Percentiles rank a stretch among this genome's conserved stretches.
These are phyloP conservation scores for Moesziomyces sp. DNA, from an alignment of 1,284 basidiomycete species.

Conservation along the genomic window DNA sequence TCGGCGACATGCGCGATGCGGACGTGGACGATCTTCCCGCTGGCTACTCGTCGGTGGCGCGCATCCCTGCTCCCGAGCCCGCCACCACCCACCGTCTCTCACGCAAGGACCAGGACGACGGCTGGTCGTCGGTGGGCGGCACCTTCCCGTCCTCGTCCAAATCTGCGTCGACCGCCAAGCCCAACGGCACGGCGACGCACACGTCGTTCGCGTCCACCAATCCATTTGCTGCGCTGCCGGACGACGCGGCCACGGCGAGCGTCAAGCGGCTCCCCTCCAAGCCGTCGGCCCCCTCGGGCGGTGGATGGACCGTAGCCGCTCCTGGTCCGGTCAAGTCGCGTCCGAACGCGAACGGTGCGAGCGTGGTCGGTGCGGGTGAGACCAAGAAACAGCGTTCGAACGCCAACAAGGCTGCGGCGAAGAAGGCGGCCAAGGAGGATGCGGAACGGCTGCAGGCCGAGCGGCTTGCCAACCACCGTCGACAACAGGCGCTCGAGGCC, in stretches of 20 bases:
- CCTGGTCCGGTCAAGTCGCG: slow-evolving; percentile 6
- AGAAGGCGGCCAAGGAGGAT: slow-evolving; percentile 54
- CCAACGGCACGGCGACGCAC: slow-evolving; percentile 9
- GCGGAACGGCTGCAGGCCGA: slow-evolving; percentile 53
- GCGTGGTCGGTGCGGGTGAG: slow-evolving; percentile 2
- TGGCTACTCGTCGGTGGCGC: slow-evolving; percentile 27
- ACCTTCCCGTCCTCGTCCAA: slow-evolving; percentile 11
- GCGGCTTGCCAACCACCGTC: slow-evolving; percentile 48
- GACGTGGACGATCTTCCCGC: slow-evolving; percentile 35
- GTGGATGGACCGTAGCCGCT: slow-evolving; percentile 21
- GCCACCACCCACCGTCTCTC: slow-evolving; percentile 18
- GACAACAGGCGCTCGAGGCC: slow-evolving; percentile 39
- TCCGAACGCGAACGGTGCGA: neutral
- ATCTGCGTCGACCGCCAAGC: slow-evolving; percentile 3
- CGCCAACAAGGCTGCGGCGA: slow-evolving; percentile 52
- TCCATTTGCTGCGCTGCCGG: slow-evolving; percentile 49
- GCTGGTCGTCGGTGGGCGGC: slow-evolving; percentile 45
- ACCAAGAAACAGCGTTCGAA: slow-evolving; percentile 62
- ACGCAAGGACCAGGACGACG: slow-evolving; percentile 33
- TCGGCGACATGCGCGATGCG: slow-evolving; percentile 48
- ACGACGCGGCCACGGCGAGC: slow-evolving; percentile 33
- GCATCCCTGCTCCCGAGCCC: slow-evolving; percentile 29
- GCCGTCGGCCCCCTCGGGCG: neutral
- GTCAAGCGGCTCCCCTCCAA: slow-evolving; percentile 20
- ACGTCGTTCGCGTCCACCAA: slow-evolving; percentile 40